Evolutionary conservation across 805 yeast genomes (phyloP).

Genomic region (Tetrapisispora pingtungensis): DNA sequence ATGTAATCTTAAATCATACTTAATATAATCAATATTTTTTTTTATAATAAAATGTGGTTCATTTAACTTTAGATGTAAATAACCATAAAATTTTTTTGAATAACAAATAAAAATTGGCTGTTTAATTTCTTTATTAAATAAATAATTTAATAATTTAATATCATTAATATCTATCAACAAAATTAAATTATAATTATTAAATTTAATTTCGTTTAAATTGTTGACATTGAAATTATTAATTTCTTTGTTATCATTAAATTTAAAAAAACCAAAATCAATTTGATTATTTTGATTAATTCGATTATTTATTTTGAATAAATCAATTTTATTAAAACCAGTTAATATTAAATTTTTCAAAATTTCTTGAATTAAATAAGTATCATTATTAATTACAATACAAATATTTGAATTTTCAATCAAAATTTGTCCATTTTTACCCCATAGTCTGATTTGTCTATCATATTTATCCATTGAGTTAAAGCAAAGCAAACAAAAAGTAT

Average conservation of each 20-base stretch:
- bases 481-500: too few relatives aligned
- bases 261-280: too few relatives aligned
- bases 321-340: conserved; percentile 40
- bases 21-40: conserved; percentile 48
- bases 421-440: conserved; percentile 74
- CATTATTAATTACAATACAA: conserved; percentile 42
- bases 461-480: conserved; percentile 48
- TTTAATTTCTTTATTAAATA: neutral
- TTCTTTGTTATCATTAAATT: neutral
- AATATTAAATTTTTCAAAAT: conserved; percentile 65
- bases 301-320: neutral
- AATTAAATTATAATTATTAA: conserved; percentile 1
- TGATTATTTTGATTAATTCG: neutral
- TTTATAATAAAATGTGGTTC: conserved; percentile 60
- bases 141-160: neutral
- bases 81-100: conserved; percentile 58
- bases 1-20: conserved; percentile 46
- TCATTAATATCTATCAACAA: neutral
- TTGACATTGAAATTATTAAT: neutral
- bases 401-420: conserved; percentile 47
- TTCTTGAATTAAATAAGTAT: conserved; percentile 53
- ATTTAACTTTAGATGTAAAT: conserved; percentile 38
- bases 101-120: conserved; percentile 43
- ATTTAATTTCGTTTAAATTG: neutral
- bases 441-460: conserved; percentile 80